A percentile compares a stretch with the other conserved stretches of the same genome.
Evolutionary conservation across 192 early-diverging fungal genomes (phyloP).

Genomic region (Diversispora eburnea): DNA sequence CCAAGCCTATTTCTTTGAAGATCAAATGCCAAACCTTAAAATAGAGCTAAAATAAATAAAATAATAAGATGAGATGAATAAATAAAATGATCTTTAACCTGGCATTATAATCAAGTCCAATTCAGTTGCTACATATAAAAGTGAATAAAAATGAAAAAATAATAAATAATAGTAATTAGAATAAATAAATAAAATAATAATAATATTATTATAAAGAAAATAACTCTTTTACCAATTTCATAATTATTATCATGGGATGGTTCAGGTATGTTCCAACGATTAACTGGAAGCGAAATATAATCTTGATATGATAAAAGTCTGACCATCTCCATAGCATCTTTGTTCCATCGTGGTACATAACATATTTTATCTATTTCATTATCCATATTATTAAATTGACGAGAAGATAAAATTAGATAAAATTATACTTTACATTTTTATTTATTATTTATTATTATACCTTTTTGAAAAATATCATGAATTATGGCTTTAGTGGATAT

Average conservation of each 20-base stretch:
- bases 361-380: constrained; percentile 43
- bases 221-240: constrained; percentile 49
- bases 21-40: constrained; percentile 24
- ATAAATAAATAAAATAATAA: neutral
- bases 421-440: too few species aligned
- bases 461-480: constrained; percentile 38
- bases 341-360: constrained; percentile 52
- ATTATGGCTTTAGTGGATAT: constrained; percentile 48
- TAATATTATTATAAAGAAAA: neutral
- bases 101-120: constrained; percentile 30
- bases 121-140: constrained; percentile 3
- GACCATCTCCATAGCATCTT: constrained; percentile 65
- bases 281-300: constrained; percentile 54
- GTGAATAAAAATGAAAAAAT: neutral
- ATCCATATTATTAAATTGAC: neutral
- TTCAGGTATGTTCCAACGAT: constrained; percentile 69
- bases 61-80: neutral
- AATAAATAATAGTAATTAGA: neutral
- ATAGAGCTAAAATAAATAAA: neutral
- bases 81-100: constrained; percentile 5
- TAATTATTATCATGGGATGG: constrained; percentile 46
- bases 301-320: constrained; percentile 55
- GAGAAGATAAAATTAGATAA: constrained; percentile 13
- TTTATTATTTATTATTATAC: constrained; percentile 30
- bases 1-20: constrained; percentile 17